Percentiles rank a stretch among this genome's conserved stretches.
Conservation (phyloP, 768 basidiomycete genomes). For the Scleroderma citrinum region DNA sequence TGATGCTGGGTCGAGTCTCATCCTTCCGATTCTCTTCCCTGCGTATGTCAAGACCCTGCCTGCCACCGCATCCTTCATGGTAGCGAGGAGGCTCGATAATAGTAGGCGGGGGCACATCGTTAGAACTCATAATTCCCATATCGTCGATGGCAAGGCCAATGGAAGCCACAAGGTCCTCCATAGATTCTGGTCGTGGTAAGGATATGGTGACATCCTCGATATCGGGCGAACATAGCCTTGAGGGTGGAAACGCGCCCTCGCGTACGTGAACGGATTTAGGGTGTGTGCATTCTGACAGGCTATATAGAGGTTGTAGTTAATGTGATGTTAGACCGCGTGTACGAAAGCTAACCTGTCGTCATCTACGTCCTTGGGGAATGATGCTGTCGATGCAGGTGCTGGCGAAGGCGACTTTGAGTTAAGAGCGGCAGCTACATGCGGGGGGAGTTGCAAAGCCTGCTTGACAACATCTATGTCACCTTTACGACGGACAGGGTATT, state of each 20-base stretch:
- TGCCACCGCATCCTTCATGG: constrained; percentile 21
- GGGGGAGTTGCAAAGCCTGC: constrained; percentile 53
- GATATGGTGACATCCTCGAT: constrained; percentile 14
- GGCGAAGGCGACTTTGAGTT: constrained; percentile 15
- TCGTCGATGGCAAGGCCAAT: constrained; percentile 36
- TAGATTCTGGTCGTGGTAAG: constrained; percentile 25
- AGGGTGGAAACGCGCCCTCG: constrained; percentile 65
- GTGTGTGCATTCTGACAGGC: constrained; percentile 21
- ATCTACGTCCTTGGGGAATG: constrained; percentile 6
- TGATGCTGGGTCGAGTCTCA: neutral
- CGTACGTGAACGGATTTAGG: constrained; percentile 33
- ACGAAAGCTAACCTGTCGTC: constrained; percentile 14
- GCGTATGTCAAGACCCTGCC: constrained; percentile 28
- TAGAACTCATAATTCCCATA: constrained; percentile 29
- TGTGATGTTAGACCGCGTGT: neutral
- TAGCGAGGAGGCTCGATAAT: constrained; percentile 36
- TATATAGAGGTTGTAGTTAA: constrained; percentile 2
- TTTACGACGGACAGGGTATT: constrained; percentile 46
- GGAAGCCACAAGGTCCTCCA: constrained; percentile 34
- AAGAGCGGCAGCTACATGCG: constrained; percentile 45
- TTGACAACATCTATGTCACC: constrained; percentile 53
- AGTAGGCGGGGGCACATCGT: constrained; percentile 33
- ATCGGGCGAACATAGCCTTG: constrained; percentile 26
- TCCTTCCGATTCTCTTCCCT: constrained; percentile 15
- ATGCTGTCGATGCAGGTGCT: neutral